Evolutionary conservation across 352 stramenopile genomes (phyloP).

Genomic region (Phytophthora quininea): DNA sequence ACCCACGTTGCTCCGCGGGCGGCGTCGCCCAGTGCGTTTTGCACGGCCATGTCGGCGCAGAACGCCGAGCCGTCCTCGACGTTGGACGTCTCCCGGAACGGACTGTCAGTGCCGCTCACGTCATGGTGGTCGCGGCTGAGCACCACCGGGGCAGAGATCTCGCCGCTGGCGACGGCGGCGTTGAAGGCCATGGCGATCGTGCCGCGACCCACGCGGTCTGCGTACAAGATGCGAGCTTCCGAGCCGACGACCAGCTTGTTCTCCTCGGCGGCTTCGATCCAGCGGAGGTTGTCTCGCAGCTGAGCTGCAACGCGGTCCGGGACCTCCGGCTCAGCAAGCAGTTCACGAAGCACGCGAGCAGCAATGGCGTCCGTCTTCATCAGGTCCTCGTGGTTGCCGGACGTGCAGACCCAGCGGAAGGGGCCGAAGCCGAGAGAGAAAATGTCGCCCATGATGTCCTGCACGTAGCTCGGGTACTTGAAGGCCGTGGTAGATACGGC

Average conservation of each 20-base stretch:
- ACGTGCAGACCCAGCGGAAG: slow-evolving; percentile 91
- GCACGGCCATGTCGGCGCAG: slow-evolving; percentile 90
- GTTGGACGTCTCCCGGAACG: slow-evolving; percentile 91
- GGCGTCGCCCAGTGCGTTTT: slow-evolving; percentile 89
- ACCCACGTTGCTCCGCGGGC: slow-evolving; percentile 88
- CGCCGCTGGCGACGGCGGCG: slow-evolving; percentile 68
- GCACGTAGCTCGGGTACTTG: slow-evolving; percentile 89
- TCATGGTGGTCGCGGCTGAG: slow-evolving; percentile 90
- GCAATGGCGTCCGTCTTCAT: slow-evolving; percentile 83
- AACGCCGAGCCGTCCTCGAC: slow-evolving; percentile 87
- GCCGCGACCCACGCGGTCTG: slow-evolving; percentile 75
- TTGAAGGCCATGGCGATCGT: slow-evolving; percentile 88
- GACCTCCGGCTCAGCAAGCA: slow-evolving; percentile 53
- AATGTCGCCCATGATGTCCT: slow-evolving; percentile 93
- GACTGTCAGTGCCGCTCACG: slow-evolving; percentile 87
- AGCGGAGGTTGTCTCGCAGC: slow-evolving; percentile 84
- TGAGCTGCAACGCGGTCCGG: slow-evolving; percentile 69
- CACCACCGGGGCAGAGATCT: slow-evolving; percentile 76
- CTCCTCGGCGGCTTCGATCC: slow-evolving; percentile 84
- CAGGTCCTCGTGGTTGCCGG: slow-evolving; percentile 64
- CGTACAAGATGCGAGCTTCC: slow-evolving; percentile 90
- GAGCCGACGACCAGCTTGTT: slow-evolving; percentile 90
- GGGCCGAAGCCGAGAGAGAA: slow-evolving; percentile 91
- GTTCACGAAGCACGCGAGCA: slow-evolving; percentile 65
- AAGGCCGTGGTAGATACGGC: slow-evolving; percentile 81